Evolutionary conservation across 2,329 filamentous ascomycete genomes (phyloP), one percentile per base, ranked within the genome.

Genomic region (Venturia asperata): DNA sequence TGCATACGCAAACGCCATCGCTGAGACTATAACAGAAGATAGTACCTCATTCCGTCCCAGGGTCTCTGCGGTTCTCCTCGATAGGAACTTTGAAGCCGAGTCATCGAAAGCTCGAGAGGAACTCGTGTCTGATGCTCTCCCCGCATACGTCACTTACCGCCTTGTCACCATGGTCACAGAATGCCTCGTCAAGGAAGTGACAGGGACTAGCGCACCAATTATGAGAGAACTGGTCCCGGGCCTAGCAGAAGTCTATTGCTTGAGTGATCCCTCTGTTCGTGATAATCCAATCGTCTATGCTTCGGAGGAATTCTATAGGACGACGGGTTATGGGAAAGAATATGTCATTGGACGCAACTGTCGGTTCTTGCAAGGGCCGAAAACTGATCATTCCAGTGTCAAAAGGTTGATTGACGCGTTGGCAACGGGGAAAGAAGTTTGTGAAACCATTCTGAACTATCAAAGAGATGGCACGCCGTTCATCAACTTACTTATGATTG

Each of bases 241-340:
- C 43, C 65, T 80, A 42, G 78, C 77, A 39, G 78, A 80, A 67
- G 76, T 79, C 2, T 80, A 79, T 66, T 80, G 78, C 65, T 70
- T 80, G 7, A 75, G 76, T 1, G 78, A 80, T 69, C 78, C 78
- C 11, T 75, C 73, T 19, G 68, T 77, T 42, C 70, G 72, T 11
- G 78, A 79, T 67, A 79, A 79, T 66, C 77, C 77, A 1, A 79
- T 80, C 64, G 74, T 79, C 1, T 80, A 78, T 68, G 77, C 77
- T 41, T 78, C 75, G 19, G 74, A 79, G 67, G 77, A 78, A 64
- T 80, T 80, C 70, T 79, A 78, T 70, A 73, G 74, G 55, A 76
- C 73, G 27, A 76, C 77, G 2, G 75, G 78, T 49, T 80, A 79
- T 66, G 73, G 74, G 24, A 72, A 70, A 37, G 77, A 79, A 47